These are phyloP conservation scores for Schizothecium vesticola DNA, from an alignment of 495 filamentous ascomycete genomes.

Conservation along the genomic window DNA sequence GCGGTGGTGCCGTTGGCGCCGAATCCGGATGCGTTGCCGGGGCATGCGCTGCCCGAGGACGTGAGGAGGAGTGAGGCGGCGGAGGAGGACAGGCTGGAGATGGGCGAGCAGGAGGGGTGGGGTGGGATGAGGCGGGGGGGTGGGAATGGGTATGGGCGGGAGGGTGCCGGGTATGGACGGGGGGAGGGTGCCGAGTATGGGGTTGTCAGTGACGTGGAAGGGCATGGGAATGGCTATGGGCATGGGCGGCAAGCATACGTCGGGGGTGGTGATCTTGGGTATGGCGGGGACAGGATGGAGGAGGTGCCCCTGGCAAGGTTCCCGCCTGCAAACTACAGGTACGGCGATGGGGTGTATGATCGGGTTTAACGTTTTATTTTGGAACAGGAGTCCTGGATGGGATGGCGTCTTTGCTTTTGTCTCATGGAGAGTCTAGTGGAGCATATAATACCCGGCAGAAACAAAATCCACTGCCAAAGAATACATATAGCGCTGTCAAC, in stretches of 20 bases:
- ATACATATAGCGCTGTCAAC: background rate
- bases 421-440: background rate
- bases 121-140: constrained; percentile 20
- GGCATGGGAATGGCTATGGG: constrained; percentile 5
- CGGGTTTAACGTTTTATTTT: background rate
- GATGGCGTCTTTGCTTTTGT: background rate
- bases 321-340: constrained; percentile 17
- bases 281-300: background rate
- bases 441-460: background rate
- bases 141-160: constrained; percentile 9
- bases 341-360: constrained; percentile 24
- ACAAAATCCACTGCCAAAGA: background rate
- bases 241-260: background rate
- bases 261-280: background rate
- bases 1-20: background rate
- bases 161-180: background rate
- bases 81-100: constrained; percentile 18
- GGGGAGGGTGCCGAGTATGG: background rate
- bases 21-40: constrained; percentile 31
- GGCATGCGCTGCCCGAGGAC: constrained; percentile 37
- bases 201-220: background rate
- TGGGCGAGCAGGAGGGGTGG: background rate
- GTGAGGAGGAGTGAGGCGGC: constrained; percentile 38
- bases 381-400: background rate
- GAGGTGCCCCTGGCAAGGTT: constrained; percentile 8